These are phyloP conservation scores for Solanum bukasovii DNA, from an alignment of 257 asterid species.

Conservation along the genomic window DNA sequence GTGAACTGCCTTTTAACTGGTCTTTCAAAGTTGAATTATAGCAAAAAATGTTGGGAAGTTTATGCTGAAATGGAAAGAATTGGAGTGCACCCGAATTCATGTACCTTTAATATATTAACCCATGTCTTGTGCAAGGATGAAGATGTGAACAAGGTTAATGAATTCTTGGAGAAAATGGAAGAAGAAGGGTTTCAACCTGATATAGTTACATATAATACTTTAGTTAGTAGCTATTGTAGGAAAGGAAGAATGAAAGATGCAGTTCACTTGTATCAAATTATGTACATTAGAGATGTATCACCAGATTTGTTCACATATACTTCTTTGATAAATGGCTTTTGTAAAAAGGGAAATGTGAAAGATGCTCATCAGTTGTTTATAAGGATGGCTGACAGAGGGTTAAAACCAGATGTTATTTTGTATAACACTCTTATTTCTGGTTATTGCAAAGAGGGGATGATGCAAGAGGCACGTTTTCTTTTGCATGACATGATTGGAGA, in stretches of 20 bases:
- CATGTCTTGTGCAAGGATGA: slow-evolving; percentile 60
- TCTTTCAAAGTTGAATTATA: slow-evolving; percentile 42
- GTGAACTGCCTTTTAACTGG: slow-evolving; percentile 51
- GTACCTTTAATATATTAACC: slow-evolving; percentile 67
- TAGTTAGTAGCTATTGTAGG: slow-evolving; percentile 65
- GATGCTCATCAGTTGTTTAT: slow-evolving; percentile 62
- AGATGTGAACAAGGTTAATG: slow-evolving; percentile 49
- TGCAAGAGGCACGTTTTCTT: slow-evolving; percentile 58
- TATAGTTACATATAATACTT: slow-evolving; percentile 61
- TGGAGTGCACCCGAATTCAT: slow-evolving; percentile 52
- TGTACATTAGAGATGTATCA: slow-evolving; percentile 43
- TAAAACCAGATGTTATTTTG: slow-evolving; percentile 50
- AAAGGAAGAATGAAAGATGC: slow-evolving; percentile 69
- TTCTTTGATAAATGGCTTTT: slow-evolving; percentile 56
- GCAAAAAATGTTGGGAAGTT: slow-evolving; percentile 62
- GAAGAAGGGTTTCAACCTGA: slow-evolving; percentile 79
- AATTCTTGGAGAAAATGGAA: slow-evolving; percentile 67
- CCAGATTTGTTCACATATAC: slow-evolving; percentile 82
- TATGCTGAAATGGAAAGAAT: slow-evolving; percentile 50
- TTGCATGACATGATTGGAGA: slow-evolving; percentile 58
- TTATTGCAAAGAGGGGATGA: slow-evolving; percentile 70
- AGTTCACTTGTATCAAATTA: slow-evolving; percentile 53
- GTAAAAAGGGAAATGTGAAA: slow-evolving; percentile 49
- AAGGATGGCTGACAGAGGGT: slow-evolving; percentile 57
- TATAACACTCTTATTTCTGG: slow-evolving; percentile 67